Conservation (phyloP, 1,284 basidiomycete genomes). For the Ustilago hordei region DNA sequence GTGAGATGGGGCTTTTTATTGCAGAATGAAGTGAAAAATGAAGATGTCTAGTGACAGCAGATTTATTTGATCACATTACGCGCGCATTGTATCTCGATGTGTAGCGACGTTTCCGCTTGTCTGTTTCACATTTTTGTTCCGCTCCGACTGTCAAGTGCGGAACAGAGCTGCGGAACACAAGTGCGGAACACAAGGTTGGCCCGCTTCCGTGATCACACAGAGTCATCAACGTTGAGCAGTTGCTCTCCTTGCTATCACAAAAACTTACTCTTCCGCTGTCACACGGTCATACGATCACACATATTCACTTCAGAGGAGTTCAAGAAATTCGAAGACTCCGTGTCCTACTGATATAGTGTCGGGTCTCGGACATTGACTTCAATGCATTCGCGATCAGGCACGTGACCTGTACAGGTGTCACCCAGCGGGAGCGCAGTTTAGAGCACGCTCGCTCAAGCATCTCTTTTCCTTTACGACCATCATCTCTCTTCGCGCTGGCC, state of each 20-base stretch:
- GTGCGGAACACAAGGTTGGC: constrained; percentile 4
- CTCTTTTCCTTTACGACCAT: too few species aligned
- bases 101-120: not conserved
- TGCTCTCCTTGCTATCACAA: not conserved
- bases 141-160: not conserved
- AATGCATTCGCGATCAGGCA: too few species aligned
- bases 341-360: too few species aligned
- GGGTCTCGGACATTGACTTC: too few species aligned
- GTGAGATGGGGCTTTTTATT: constrained; percentile 1
- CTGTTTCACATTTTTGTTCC: not conserved
- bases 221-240: too few species aligned
- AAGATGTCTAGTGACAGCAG: constrained; percentile 7
- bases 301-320: not conserved
- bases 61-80: not conserved
- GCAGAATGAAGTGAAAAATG: constrained; percentile 1
- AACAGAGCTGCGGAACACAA: not conserved
- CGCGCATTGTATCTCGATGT: not conserved
- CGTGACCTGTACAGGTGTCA: too few species aligned
- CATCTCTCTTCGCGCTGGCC: too few species aligned
- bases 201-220: constrained; percentile 4
- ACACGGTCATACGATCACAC: not conserved
- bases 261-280: not conserved
- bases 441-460: too few species aligned
- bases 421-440: too few species aligned
- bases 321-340: not conserved